Percentiles rank a stretch among this genome's conserved stretches.
Evolutionary conservation across 2,329 filamentous ascomycete genomes (phyloP).

Genomic region (Ceratocystis albifundus): DNA sequence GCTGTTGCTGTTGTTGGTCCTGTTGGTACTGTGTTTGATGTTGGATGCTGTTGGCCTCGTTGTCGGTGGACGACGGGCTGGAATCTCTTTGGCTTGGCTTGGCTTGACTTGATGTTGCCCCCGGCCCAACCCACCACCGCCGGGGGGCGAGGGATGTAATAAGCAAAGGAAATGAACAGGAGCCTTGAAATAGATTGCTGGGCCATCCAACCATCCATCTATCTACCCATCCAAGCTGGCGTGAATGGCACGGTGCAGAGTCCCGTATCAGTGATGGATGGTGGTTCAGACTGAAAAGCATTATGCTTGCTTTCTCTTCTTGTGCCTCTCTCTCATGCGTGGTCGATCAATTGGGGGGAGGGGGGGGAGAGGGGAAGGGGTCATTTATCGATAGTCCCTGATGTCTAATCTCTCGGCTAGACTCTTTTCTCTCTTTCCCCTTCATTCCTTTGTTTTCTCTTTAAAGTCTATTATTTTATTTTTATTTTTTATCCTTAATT

Average conservation of each 20-base stretch:
- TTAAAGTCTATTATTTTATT: conserved; percentile 3
- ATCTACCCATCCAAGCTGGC: background rate
- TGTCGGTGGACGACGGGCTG: background rate
- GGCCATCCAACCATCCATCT: background rate
- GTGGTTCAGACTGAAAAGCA: background rate
- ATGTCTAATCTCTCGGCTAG: background rate
- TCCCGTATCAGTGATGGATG: background rate
- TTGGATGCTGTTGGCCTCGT: background rate
- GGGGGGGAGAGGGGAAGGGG: no score
- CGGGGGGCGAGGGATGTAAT: background rate
- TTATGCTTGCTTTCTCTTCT: background rate
- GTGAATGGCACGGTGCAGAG: conserved; percentile 4
- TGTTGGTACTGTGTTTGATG: background rate
- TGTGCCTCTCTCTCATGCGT: no score
- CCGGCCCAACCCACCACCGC: background rate
- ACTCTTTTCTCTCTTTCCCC: conserved; percentile 1
- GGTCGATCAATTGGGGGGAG: background rate
- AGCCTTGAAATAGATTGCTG: conserved; percentile 8
- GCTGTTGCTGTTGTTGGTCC: background rate
- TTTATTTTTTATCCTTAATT: no score
- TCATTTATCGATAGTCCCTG: background rate
- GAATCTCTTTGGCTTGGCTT: background rate
- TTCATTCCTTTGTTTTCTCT: background rate
- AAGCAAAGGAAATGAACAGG: background rate
- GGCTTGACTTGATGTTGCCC: background rate